Percentiles rank a stretch among this genome's conserved stretches.
Evolutionary conservation across 2,329 filamentous ascomycete genomes (phyloP).

Genomic region (Phyllosticta paracitricarpa): DNA sequence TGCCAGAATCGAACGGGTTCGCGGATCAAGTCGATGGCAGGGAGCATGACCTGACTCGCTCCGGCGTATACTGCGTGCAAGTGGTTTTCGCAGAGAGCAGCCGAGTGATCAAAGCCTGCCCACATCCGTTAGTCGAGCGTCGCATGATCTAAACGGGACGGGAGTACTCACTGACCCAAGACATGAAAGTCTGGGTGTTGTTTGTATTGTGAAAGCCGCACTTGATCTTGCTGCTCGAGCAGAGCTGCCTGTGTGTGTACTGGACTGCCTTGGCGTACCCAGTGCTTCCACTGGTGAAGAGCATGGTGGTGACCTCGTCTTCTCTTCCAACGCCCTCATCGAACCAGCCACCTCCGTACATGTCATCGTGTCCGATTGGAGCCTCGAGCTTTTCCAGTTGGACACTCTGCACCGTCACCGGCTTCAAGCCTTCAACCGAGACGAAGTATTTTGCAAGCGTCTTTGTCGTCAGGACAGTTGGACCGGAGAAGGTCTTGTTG

Average conservation of each 20-base stretch:
- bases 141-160: neutral
- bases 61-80: slow-evolving; percentile 36
- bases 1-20: slow-evolving; percentile 31
- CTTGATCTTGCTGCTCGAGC: slow-evolving; percentile 14
- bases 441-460: neutral
- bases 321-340: neutral
- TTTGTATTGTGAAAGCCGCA: neutral
- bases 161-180: slow-evolving; percentile 9
- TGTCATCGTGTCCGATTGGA: neutral
- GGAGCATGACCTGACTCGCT: slow-evolving; percentile 38
- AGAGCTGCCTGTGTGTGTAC: slow-evolving; percentile 35
- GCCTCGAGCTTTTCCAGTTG: neutral
- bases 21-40: slow-evolving; percentile 31
- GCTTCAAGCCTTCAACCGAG: neutral
- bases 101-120: slow-evolving; percentile 40
- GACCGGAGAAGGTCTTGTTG: slow-evolving; percentile 5
- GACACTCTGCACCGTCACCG: neutral
- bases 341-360: neutral
- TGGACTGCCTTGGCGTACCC: slow-evolving; percentile 42
- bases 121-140: neutral
- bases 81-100: slow-evolving; percentile 42
- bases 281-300: slow-evolving; percentile 32
- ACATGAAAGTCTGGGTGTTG: slow-evolving; percentile 7
- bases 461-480: slow-evolving; percentile 5
- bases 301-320: neutral